phyloP scores from a whole-genome alignment of 495 filamentous ascomycete genomes.

The Aspergillus sparsus region DNA sequence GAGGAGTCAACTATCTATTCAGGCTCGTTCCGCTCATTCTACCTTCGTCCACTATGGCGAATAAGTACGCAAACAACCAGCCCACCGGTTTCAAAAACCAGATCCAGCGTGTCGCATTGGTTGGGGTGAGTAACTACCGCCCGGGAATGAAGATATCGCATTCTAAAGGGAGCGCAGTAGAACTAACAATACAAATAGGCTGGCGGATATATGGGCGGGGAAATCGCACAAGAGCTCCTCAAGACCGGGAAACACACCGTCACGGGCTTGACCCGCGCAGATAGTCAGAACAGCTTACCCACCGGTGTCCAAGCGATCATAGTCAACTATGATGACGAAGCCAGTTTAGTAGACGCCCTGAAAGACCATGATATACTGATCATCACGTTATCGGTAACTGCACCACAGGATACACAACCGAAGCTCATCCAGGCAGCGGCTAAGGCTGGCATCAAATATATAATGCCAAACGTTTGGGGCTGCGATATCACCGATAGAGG shows the following conservation, averaged over 20 bases:
- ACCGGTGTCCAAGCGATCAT: conserved; percentile 41
- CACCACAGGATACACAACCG: conserved; percentile 42
- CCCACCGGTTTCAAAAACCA: conserved; percentile 34
- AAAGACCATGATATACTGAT: conserved; percentile 58
- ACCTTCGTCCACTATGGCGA: not conserved
- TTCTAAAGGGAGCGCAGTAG: not conserved
- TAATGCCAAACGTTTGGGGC: conserved; percentile 63
- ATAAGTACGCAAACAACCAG: conserved; percentile 25
- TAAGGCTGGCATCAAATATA: conserved; percentile 58
- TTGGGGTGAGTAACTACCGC: conserved; percentile 33
- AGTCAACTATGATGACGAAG: conserved; percentile 51
- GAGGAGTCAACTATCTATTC: no score
- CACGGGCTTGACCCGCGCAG: conserved; percentile 53
- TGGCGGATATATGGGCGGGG: conserved; percentile 56
- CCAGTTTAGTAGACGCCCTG: conserved; percentile 48
- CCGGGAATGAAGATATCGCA: not conserved
- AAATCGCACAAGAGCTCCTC: conserved; percentile 52
- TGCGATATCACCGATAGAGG: conserved; percentile 38
- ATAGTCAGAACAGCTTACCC: conserved; percentile 42
- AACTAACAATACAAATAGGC: conserved; percentile 43
- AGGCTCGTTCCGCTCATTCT: no score
- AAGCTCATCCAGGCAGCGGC: conserved; percentile 61
- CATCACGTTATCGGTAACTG: conserved; percentile 53
- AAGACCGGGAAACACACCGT: conserved; percentile 52
- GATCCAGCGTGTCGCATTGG: conserved; percentile 26